These are phyloP conservation scores for Lentinula edodes DNA, from an alignment of 768 basidiomycete species.

Conservation along the genomic window DNA sequence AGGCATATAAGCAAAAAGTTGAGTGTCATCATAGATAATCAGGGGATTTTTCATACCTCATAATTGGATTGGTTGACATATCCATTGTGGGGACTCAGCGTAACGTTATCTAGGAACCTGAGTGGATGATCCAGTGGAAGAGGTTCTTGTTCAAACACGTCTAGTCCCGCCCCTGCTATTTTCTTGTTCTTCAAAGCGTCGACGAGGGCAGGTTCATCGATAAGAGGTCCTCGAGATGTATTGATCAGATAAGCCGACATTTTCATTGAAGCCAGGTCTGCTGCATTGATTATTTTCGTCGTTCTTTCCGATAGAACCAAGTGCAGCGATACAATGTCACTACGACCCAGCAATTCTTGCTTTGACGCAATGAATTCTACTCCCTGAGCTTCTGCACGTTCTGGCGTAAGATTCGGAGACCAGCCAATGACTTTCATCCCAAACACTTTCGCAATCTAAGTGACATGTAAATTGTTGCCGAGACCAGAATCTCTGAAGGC, in stretches of 20 bases:
- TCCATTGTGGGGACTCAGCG: constrained; percentile 58
- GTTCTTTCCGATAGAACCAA: constrained; percentile 51
- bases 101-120: constrained; percentile 45
- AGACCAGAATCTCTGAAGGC: not conserved
- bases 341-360: constrained; percentile 43
- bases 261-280: constrained; percentile 52
- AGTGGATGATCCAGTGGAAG: constrained; percentile 52
- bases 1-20: constrained; percentile 2
- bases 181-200: constrained; percentile 35
- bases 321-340: constrained; percentile 61
- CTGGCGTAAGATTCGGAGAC: constrained; percentile 59
- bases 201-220: constrained; percentile 54
- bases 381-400: constrained; percentile 40
- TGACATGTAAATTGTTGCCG: not conserved
- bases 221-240: constrained; percentile 59
- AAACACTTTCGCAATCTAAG: constrained; percentile 55
- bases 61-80: constrained; percentile 50
- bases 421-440: constrained; percentile 57
- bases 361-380: constrained; percentile 45
- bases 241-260: constrained; percentile 57
- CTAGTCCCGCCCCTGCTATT: constrained; percentile 57
- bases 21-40: not conserved
- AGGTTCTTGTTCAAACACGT: constrained; percentile 67
- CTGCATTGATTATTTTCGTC: constrained; percentile 37
- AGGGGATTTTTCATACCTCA: constrained; percentile 25